A percentile compares a stretch with the other conserved stretches of the same genome.
These are phyloP conservation scores for Microbotryum lychnidis-dioicae DNA, from an alignment of 1,284 basidiomycete species.

Conservation along the genomic window DNA sequence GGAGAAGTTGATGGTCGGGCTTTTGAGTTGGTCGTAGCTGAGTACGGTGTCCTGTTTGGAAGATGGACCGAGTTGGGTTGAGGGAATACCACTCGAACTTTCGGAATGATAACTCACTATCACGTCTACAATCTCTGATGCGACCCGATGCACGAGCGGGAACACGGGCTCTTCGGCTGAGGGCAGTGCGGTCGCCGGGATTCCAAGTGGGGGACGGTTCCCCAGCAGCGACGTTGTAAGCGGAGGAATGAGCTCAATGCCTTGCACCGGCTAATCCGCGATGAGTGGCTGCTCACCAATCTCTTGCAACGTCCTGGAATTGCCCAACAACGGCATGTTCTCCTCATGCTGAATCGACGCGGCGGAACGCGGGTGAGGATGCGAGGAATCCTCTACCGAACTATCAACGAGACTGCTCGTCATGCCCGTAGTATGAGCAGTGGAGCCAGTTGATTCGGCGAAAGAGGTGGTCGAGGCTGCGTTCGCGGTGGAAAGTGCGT, in stretches of 20 bases:
- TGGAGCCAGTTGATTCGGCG: not conserved
- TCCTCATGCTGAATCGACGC: too few species aligned
- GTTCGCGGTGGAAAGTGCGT: constrained; percentile 4
- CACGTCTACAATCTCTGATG: constrained; percentile 8
- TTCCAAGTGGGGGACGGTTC: too few species aligned
- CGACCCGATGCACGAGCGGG: constrained; percentile 19
- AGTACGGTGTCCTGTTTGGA: constrained; percentile 13
- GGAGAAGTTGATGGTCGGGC: constrained; percentile 26
- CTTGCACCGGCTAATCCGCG: too few species aligned
- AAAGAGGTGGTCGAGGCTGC: constrained; percentile 3
- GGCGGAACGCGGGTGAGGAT: too few species aligned
- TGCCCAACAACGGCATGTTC: too few species aligned
- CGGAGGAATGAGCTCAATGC: not conserved
- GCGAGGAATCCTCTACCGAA: too few species aligned
- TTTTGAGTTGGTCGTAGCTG: constrained; percentile 15
- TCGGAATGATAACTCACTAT: not conserved
- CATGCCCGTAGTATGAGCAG: too few species aligned
- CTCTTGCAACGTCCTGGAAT: too few species aligned
- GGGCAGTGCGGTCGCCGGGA: not conserved
- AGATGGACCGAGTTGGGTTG: not conserved
- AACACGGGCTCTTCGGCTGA: constrained; percentile 18
- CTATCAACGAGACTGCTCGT: too few species aligned
- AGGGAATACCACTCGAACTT: not conserved
- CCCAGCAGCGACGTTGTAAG: not conserved
- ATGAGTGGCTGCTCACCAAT: too few species aligned